Conservation (phyloP, 2,329 filamentous ascomycete species). For the Purpureocillium takamizusanense region DNA sequence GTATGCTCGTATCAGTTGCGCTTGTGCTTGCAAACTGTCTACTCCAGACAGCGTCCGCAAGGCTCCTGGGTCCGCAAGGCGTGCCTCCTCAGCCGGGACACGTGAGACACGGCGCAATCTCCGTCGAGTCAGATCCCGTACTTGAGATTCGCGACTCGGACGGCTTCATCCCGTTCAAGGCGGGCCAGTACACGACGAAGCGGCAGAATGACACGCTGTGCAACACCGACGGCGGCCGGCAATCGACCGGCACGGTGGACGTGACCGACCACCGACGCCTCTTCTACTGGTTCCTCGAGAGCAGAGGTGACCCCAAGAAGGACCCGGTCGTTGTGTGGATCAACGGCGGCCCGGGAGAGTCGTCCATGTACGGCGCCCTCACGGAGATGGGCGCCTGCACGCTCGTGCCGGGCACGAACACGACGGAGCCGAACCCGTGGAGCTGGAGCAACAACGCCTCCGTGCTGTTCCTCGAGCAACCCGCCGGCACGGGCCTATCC, state of each 20-base stretch:
- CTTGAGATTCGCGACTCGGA: no score
- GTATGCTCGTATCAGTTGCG: no score
- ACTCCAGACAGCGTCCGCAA: no score
- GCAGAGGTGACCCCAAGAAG: constrained; percentile 12
- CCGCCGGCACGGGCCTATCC: constrained; percentile 52
- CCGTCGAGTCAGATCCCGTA: no score
- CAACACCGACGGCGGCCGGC: constrained; percentile 8
- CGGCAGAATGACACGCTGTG: constrained; percentile 7
- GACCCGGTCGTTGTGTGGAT: constrained; percentile 39
- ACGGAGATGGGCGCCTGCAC: constrained; percentile 10
- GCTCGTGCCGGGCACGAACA: constrained; percentile 3
- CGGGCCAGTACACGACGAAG: constrained; percentile 6
- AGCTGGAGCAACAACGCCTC: constrained; percentile 15
- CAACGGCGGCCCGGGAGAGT: constrained; percentile 14
- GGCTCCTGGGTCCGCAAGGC: no score
- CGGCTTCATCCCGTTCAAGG: constrained; percentile 3
- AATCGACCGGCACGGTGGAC: constrained; percentile 12
- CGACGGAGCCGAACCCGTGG: constrained; percentile 7
- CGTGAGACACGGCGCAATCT: no score
- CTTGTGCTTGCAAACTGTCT: no score
- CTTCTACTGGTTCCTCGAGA: constrained; percentile 18
- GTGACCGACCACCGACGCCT: constrained; percentile 9
- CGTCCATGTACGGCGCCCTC: constrained; percentile 8
- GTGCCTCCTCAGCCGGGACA: no score
- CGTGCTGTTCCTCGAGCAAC: constrained; percentile 37